Conservation (phyloP, 257 asterid species). For the Plantago major region DNA sequence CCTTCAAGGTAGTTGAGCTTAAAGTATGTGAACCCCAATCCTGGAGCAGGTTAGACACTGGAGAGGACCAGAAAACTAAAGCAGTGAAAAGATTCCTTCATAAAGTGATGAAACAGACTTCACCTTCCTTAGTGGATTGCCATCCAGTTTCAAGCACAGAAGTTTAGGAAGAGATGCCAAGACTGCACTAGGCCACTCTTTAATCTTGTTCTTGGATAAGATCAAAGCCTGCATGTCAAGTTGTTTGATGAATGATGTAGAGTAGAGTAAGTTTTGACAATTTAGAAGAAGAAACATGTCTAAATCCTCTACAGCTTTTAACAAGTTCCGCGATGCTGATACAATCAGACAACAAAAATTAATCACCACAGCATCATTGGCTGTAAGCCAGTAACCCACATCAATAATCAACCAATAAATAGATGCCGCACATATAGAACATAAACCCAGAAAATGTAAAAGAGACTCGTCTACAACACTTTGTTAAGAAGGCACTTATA, state of each 20-base stretch:
- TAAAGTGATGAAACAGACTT: slow-evolving; percentile 9
- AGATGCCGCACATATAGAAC: neutral
- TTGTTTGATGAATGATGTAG: slow-evolving; percentile 12
- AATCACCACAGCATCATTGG: slow-evolving; percentile 11
- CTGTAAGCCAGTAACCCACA: neutral
- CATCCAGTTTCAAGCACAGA: slow-evolving; percentile 85
- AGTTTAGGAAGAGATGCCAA: slow-evolving; percentile 67
- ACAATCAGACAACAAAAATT: neutral
- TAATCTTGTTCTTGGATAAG: slow-evolving; percentile 86
- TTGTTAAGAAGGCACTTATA: slow-evolving; percentile 10
- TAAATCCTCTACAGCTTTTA: neutral
- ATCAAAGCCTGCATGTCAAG: slow-evolving; percentile 52
- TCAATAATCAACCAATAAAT: too few species aligned
- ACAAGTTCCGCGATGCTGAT: neutral
- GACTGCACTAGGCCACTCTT: slow-evolving; percentile 77
- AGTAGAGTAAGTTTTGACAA: too few species aligned
- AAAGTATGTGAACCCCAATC: neutral
- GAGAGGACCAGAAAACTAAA: neutral
- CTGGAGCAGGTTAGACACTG: neutral
- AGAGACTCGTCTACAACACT: slow-evolving; percentile 3
- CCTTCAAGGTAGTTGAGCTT: too few species aligned
- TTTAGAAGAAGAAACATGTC: neutral
- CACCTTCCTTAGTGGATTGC: slow-evolving; percentile 77
- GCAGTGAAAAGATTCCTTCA: slow-evolving; percentile 6
- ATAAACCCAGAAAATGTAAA: slow-evolving; percentile 14